Base-by-base conservation (phyloP, 495 filamentous ascomycete species). In the Lichina pygmaea region DNA sequence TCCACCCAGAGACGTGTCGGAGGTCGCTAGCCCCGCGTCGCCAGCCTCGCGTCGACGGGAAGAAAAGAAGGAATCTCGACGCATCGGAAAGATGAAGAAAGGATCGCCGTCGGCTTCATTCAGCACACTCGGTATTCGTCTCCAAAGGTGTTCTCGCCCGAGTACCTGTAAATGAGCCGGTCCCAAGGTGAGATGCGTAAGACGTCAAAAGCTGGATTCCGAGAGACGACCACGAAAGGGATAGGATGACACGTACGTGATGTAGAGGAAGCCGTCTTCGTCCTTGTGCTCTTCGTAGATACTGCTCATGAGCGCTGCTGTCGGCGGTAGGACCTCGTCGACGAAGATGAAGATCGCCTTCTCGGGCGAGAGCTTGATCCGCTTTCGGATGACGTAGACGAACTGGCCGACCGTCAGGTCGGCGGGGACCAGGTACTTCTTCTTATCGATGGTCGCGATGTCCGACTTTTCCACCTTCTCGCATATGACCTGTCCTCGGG, bases 291-390 rank as follows among this genome's bases (percentile, higher is more conserved):
- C 89, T 62, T 99, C 89, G 60, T 95, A 99, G 63, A 99, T 99
- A 59, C 77, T 84, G 71, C 82, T 93, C 89, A 99, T 99, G 41
- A 99, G 75, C 42, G 89, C 89, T 41, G 89, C 89, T 3, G 89
- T 95, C 0, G 89, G 89, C 34, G 89, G 89, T 31, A 99, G 73
- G 34, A 95, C 86, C 70, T 94, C 89, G 58, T 95, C 89, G 52
- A 99, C 89, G 66, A 95, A 99, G 72, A 99, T 99, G 72, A 99
- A 99, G 69, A 99, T 99, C 52, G 89, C 89, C 71, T 99, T 99
- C 69, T 99, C 89, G 7, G 89, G 89, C 9, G 85, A 93, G 45
- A 99, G 71, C 81, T 99, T 99, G 68, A 99, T 99, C 53, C 89
- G 79, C 71, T 99, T 99, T 60, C 89, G 84, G 64, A 99, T 99